Evolutionary conservation across 345 rosid species (phyloP), one percentile per base, ranked within the genome.

Genomic region (Linum tenue): DNA sequence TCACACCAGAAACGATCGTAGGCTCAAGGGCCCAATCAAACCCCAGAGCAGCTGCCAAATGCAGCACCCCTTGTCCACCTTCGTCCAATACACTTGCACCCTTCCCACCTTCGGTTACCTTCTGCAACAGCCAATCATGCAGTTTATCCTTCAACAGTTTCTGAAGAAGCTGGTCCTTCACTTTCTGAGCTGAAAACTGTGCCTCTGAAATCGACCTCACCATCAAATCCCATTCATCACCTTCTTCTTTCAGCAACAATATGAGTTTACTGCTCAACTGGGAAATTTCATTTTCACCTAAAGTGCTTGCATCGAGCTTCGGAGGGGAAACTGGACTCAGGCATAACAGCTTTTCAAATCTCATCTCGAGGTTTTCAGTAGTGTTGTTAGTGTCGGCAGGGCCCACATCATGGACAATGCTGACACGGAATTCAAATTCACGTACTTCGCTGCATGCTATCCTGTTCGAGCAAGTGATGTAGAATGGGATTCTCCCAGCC

Each of bases 11-110:
- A 61, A 82, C 62, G 62, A 83, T 64, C 3, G 88, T 90, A 17
- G 97, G 97, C 69, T 86, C 88, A 51, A 90, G 74, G 66, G 96
- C 99, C 99, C 99, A 94, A 69, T 90, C 90, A 82, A 85, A 90
- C 55, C 95, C 97, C 68, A 94, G 87, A 64, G 96, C 89, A 73
- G 99, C 96, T 56, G 99, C 96, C 78, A 90, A 85, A 72, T 94
- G 97, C 69, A 90, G 69, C 63, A 94, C 86, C 40, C 99, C 99
- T 77, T 83, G 99, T 35, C 99, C 99, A 74, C 68, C 91, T 68
- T 85, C 85, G 72, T 90, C 97, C 64, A 90, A 78, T 43, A 94
- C 73, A 64, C 79, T 80, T 12, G 99, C 85, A 74, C 97, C 97
- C 78, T 94, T 94, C 38, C 99, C 96, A 56, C 88, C 89, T 72